Percentiles rank a stretch among this genome's conserved stretches.
Conservation (phyloP, 768 basidiomycete genomes). For the Serendipita sp. region DNA sequence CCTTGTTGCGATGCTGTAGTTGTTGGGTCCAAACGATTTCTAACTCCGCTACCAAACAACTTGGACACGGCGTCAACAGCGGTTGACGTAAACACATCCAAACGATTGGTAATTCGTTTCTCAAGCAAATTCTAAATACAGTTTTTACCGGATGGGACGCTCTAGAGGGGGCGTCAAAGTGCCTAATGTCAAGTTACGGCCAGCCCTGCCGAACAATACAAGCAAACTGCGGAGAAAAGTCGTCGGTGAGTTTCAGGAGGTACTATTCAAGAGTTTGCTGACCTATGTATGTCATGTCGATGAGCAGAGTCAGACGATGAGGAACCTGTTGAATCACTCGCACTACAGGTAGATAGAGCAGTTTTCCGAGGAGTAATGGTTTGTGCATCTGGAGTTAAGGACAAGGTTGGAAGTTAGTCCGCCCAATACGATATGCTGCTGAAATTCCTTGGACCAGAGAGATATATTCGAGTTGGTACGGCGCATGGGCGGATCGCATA, state of each 20-base stretch:
- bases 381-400: constrained; percentile 61
- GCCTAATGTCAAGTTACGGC: constrained; percentile 68
- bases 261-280: background rate
- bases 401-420: constrained; percentile 41
- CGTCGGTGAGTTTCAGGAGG: background rate
- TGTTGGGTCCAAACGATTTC: background rate
- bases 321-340: background rate
- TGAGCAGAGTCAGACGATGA: background rate
- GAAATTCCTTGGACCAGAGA: constrained; percentile 27
- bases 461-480: constrained; percentile 57
- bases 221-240: constrained; percentile 16
- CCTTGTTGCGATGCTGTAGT: background rate
- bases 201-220: constrained; percentile 26
- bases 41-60: background rate
- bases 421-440: background rate
- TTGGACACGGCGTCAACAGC: background rate
- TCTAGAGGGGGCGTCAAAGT: constrained; percentile 29
- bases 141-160: background rate
- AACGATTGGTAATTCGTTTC: background rate
- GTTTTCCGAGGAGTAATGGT: constrained; percentile 41
- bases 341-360: background rate
- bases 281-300: background rate
- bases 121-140: background rate
- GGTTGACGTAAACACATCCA: background rate
- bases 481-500: constrained; percentile 61